Evolutionary conservation across 805 yeast genomes (phyloP), one percentile per base, ranked within the genome.

Genomic region (Helenozyma baotianmanensis): DNA sequence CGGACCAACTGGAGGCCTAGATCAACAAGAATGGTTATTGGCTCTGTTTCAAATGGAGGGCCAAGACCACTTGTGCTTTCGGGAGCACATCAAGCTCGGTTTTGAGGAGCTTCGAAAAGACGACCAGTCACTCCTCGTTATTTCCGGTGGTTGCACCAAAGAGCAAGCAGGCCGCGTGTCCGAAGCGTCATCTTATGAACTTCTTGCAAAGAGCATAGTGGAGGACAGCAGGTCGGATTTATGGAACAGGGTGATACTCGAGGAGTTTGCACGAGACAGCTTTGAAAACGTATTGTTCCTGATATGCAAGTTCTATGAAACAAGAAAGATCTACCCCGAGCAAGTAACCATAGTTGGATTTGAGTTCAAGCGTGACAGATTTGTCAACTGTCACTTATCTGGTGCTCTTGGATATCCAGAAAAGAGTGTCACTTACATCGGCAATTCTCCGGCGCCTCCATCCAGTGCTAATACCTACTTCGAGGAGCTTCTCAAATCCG

Each of bases 251-350:
- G 55, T 80, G 1, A 39, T 63, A 5, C 58, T 78, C 1, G 95
- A 85, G 48, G 89, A 82, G 44, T 80, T 55, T 51, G 87, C 95
- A 0, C 59, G 86, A 24, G 95, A 85, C 54, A 82, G 92, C 1
- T 80, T 80, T 50, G 94, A 85, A 50, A 85, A 85, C 53, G 72
- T 84, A 5, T 39, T 82, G 3, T 82, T 76, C 53, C 75, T 82
- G 42, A 43, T 81, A 2, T 63, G 72, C 22, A 58, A 76, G 32
- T 83, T 68, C 50, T 53, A 69, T 19, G 77, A 79, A 42, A 38
- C 68, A 2, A 51, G 59, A 3, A 61, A 66, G 0, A 14, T 7
- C 1, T 80, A 70, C 40, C 94, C 95, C 0, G 27, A 45, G 1
- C 43, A 43, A 2, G 60, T 84, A 3, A 72, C 77, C 0, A 66